Conservation (phyloP, 1,284 basidiomycete species). For the Jaminaea rosea region DNA sequence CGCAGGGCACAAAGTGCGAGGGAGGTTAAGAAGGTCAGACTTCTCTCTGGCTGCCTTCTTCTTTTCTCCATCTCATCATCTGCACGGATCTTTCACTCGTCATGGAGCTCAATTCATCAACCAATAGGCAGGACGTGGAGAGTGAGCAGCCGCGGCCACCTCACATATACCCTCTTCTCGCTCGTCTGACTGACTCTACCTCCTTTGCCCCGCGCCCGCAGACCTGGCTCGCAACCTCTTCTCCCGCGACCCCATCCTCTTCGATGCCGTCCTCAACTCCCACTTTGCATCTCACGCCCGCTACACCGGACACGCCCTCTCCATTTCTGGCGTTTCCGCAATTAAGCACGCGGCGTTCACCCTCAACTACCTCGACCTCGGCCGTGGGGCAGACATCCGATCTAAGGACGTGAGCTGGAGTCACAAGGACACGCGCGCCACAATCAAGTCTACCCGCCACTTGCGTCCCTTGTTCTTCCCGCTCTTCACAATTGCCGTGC, state of each 20-base stretch:
- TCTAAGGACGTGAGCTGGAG: conserved; percentile 22
- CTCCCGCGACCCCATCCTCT: conserved; percentile 18
- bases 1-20: too few species aligned
- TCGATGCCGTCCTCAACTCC: conserved; percentile 30
- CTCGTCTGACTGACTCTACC: too few species aligned
- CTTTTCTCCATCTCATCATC: too few species aligned
- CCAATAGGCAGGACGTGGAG: too few species aligned
- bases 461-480: conserved; percentile 23
- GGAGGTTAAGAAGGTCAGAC: too few species aligned
- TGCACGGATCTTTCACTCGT: too few species aligned
- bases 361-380: conserved; percentile 20
- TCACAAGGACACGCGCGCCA: conserved; percentile 10
- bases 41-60: too few species aligned
- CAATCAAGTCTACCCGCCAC: conserved; percentile 17
- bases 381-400: conserved; percentile 14
- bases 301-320: conserved; percentile 24
- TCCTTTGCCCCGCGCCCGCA: too few species aligned
- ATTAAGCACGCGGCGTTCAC: conserved; percentile 24
- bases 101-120: too few species aligned
- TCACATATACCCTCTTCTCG: too few species aligned
- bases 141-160: too few species aligned
- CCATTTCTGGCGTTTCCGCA: conserved; percentile 21
- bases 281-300: conserved; percentile 17
- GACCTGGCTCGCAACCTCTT: conserved; percentile 11
- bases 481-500: conserved; percentile 21